Conservation (phyloP, 78 protist species). For the Creolimax fragrantissima region DNA sequence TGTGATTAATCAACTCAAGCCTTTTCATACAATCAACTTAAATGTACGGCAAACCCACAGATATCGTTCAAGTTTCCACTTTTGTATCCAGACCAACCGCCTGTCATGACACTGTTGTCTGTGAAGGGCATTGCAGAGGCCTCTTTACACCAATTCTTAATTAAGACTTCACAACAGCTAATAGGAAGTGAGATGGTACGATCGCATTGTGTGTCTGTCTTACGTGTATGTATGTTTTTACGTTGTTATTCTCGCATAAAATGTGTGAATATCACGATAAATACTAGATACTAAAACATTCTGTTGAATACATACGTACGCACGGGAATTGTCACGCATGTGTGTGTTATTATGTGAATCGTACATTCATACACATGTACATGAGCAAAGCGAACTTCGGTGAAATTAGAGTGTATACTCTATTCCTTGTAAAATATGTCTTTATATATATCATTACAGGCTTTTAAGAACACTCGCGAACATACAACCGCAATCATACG, state of each 20-base stretch:
- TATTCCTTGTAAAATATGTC: no score
- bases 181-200: neutral
- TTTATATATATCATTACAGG: no score
- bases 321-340: no score
- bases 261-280: neutral
- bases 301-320: neutral
- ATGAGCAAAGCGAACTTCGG: no score
- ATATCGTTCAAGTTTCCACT: neutral
- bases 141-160: neutral
- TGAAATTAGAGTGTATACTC: no score
- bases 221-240: neutral
- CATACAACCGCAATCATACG: no score
- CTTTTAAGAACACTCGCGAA: no score
- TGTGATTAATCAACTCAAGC: neutral
- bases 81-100: neutral
- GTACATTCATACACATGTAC: no score
- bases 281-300: neutral
- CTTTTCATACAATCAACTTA: neutral
- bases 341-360: no score
- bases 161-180: neutral
- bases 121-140: neutral
- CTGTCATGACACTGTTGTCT: neutral
- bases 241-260: neutral
- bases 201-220: neutral
- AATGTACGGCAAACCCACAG: neutral